Evolutionary conservation across 169 alveolate species (phyloP).

Genomic region (Plasmodium sp.): DNA sequence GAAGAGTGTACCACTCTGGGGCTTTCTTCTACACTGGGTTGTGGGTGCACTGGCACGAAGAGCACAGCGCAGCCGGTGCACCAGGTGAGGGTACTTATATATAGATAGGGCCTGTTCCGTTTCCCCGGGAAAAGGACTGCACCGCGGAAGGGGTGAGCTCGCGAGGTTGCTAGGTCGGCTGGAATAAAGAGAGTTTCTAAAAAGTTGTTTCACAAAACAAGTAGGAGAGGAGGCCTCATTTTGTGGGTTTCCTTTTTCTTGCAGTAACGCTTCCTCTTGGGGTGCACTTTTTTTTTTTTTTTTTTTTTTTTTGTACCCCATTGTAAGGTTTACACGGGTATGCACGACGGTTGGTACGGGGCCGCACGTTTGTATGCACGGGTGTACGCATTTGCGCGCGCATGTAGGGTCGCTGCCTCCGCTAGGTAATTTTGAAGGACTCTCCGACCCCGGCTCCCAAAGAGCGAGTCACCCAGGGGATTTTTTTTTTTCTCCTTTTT

Average conservation of each 20-base stretch:
- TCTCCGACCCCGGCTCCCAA: not conserved
- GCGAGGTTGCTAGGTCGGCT: not conserved
- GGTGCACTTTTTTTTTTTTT: not conserved
- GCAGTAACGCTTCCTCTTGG: not conserved
- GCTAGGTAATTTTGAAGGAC: not conserved
- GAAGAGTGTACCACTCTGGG: not conserved
- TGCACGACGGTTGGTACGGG: not conserved
- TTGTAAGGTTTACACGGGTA: not conserved
- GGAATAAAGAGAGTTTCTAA: not conserved
- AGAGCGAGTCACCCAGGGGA: not conserved
- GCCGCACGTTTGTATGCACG: not conserved
- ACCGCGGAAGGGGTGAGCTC: not conserved
- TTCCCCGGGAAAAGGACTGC: not conserved
- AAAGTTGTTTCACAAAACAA: not conserved
- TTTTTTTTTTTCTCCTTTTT: not conserved
- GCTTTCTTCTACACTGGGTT: not conserved
- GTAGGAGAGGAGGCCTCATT: not conserved
- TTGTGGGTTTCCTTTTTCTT: not conserved
- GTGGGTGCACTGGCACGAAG: not conserved
- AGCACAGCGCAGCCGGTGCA: not conserved
- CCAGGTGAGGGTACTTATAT: not conserved
- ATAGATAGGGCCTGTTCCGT: not conserved
- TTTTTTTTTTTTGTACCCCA: not conserved
- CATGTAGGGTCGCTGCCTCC: not conserved
- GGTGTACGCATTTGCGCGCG: not conserved